Percentiles rank a stretch among this genome's conserved stretches.
Evolutionary conservation across 352 stramenopile genomes (phyloP).

Genomic region (Globisporangium parvum): DNA sequence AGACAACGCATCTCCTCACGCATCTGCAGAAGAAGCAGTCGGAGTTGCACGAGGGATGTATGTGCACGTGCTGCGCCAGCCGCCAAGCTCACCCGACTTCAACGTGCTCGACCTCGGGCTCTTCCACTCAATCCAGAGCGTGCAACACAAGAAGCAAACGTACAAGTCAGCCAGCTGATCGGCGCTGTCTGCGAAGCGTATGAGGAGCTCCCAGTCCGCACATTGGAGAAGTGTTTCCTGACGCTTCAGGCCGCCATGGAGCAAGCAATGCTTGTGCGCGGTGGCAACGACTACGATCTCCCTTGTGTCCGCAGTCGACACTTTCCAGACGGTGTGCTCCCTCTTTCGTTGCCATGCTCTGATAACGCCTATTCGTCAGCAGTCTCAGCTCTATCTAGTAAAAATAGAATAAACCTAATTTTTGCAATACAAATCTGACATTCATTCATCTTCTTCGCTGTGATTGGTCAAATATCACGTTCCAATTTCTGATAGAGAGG

Average conservation of each 20-base stretch:
- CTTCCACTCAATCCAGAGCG: background rate
- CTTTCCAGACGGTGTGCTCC: no score
- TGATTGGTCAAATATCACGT: no score
- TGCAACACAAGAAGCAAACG: background rate
- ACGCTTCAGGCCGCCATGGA: no score
- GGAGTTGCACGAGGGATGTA: background rate
- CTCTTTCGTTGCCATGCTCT: no score
- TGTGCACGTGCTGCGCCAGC: background rate
- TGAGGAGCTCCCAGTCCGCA: background rate
- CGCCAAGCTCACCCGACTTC: background rate
- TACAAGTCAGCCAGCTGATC: background rate
- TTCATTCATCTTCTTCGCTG: no score
- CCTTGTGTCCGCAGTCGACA: no score
- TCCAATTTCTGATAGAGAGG: no score
- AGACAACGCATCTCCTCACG: background rate
- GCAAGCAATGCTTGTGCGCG: background rate
- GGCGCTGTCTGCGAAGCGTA: background rate
- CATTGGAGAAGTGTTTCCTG: no score
- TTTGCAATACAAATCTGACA: no score
- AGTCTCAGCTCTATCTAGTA: no score
- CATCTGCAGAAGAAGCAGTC: background rate
- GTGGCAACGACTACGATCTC: background rate
- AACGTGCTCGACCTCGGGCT: slow-evolving; percentile 1
- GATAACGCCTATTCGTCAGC: no score
- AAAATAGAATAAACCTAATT: no score